A percentile compares a stretch with the other conserved stretches of the same genome.
Conservation (phyloP, 2,329 filamentous ascomycete genomes). For the Apiospora sp. region DNA sequence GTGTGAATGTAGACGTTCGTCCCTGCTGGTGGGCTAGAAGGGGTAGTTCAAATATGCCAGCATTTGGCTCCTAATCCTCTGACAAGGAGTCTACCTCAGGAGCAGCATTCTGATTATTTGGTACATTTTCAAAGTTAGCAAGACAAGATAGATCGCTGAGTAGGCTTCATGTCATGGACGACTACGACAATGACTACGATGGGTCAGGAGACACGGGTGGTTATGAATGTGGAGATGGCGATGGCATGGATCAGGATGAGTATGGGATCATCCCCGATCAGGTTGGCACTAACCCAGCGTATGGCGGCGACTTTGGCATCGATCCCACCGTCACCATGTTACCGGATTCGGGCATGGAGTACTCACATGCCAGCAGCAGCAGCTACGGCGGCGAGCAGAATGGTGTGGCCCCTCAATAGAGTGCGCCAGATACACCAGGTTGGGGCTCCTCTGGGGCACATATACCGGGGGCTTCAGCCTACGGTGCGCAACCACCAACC, state of each 20-base stretch:
- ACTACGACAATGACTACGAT: background rate
- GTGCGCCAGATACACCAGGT: background rate
- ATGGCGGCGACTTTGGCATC: background rate
- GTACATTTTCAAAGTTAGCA: background rate
- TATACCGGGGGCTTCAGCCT: background rate
- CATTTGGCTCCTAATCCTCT: background rate
- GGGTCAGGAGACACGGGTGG: background rate
- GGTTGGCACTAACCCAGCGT: background rate
- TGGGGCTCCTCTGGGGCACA: background rate
- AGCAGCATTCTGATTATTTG: background rate
- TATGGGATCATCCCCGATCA: background rate
- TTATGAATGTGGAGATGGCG: background rate
- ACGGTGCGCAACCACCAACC: background rate
- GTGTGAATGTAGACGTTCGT: background rate
- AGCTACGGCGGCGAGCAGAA: background rate
- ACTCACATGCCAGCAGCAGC: background rate
- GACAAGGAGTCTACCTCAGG: background rate
- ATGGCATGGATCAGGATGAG: background rate
- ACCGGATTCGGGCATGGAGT: background rate
- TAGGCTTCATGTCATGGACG: background rate
- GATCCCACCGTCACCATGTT: background rate
- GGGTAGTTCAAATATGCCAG: background rate
- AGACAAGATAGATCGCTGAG: too few relatives aligned
- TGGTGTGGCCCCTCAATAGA: constrained; percentile 11
- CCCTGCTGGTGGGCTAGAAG: background rate